These are phyloP conservation scores for Eruca vesicaria DNA, from an alignment of 441 rosid genomes.

Conservation along the genomic window DNA sequence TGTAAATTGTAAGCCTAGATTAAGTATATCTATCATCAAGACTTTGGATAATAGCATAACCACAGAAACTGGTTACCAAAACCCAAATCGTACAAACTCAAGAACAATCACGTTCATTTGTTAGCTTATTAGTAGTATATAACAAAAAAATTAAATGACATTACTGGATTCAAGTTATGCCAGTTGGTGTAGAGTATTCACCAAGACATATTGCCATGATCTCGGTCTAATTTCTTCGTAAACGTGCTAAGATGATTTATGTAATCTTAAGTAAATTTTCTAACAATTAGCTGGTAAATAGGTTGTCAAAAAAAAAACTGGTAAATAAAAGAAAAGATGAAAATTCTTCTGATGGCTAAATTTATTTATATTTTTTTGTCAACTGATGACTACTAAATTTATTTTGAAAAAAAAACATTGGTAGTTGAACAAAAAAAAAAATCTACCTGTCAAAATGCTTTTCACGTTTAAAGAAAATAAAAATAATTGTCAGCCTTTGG, in stretches of 20 bases:
- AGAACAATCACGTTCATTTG: not conserved
- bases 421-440: not conserved
- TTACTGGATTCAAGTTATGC: not conserved
- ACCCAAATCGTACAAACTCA: not conserved
- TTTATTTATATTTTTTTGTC: no score
- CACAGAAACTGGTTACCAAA: not conserved
- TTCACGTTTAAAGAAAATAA: not conserved
- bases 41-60: not conserved
- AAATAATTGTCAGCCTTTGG: not conserved
- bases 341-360: not conserved
- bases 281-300: not conserved
- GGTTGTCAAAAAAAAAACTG: no score
- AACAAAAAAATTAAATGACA: not conserved
- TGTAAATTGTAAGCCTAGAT: not conserved
- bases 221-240: not conserved
- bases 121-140: not conserved
- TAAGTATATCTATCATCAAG: not conserved
- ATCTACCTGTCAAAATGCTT: not conserved
- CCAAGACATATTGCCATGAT: not conserved
- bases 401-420: not conserved
- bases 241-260: not conserved
- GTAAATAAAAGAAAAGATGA: no score
- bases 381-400: not conserved
- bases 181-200: not conserved
- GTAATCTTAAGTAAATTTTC: not conserved